Percentiles rank a stretch among this genome's conserved stretches.
Evolutionary conservation across 202 grass and related monocot species (phyloP).

Genomic region (Musa balbisiana): DNA sequence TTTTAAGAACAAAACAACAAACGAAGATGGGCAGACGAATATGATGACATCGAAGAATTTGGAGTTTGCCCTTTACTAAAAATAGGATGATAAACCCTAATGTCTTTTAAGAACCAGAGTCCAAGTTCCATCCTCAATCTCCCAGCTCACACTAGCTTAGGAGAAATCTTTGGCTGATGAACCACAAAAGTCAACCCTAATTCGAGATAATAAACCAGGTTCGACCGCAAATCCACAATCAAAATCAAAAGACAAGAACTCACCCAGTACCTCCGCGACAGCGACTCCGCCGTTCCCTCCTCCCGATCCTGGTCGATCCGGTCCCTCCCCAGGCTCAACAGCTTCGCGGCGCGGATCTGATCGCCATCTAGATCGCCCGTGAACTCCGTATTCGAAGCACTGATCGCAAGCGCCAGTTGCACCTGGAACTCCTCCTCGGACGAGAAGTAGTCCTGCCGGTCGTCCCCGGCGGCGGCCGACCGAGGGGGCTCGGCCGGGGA

Average conservation of each 20-base stretch:
- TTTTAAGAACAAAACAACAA: not conserved
- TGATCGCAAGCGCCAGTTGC: conserved; percentile 91
- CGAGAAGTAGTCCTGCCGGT: conserved; percentile 68
- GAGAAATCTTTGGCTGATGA: too few species aligned
- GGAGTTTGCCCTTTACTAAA: not conserved
- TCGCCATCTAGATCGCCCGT: conserved; percentile 65
- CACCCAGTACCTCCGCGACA: conserved; percentile 88
- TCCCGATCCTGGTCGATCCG: conserved; percentile 53
- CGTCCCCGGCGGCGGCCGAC: not conserved
- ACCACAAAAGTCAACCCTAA: not conserved
- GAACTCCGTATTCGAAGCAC: conserved; percentile 75
- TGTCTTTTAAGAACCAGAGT: not conserved
- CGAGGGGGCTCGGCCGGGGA: not conserved
- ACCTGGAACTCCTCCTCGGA: conserved; percentile 99
- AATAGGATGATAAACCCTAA: not conserved
- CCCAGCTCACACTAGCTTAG: too few species aligned
- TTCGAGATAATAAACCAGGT: not conserved
- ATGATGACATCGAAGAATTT: not conserved
- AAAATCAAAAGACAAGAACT: conserved; percentile 8
- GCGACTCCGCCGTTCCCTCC: conserved; percentile 54
- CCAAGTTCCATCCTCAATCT: not conserved
- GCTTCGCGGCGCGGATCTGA: conserved; percentile 86
- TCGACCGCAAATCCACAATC: not conserved
- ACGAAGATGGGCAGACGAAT: not conserved
- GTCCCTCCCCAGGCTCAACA: conserved; percentile 78